phyloP scores from a whole-genome alignment of 306 rosid genomes.

The Quercus parvula region DNA sequence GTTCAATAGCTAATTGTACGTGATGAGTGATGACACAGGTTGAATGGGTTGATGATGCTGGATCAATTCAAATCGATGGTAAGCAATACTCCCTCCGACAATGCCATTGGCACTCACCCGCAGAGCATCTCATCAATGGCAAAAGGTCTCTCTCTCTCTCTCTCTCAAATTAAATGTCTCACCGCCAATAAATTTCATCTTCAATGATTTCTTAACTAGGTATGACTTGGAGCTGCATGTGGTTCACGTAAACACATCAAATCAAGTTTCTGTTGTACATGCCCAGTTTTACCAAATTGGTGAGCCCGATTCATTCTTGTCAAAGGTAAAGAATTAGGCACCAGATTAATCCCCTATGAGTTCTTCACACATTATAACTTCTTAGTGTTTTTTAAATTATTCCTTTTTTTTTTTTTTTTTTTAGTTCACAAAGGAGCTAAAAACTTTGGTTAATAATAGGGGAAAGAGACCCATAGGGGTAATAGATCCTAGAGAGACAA shows the following conservation, averaged over 20 bases:
- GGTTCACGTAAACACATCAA: constrained; percentile 45
- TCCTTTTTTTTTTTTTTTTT: background rate
- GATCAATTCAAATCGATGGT: constrained; percentile 49
- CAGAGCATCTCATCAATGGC: constrained; percentile 70
- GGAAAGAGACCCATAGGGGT: constrained; percentile 32
- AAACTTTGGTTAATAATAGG: constrained; percentile 17
- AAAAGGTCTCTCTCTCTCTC: constrained; percentile 33
- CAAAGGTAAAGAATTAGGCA: constrained; percentile 32
- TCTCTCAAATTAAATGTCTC: background rate
- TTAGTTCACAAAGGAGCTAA: constrained; percentile 42
- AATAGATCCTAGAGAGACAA: constrained; percentile 42
- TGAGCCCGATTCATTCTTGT: constrained; percentile 38
- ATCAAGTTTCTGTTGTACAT: constrained; percentile 43
- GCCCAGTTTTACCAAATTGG: constrained; percentile 45
- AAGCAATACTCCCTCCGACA: constrained; percentile 47
- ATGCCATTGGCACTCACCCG: constrained; percentile 76
- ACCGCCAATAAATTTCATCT: background rate
- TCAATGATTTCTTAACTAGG: constrained; percentile 21
- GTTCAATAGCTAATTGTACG: too few species aligned
- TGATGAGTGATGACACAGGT: constrained; percentile 22
- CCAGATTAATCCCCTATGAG: too few species aligned
- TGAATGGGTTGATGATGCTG: constrained; percentile 51
- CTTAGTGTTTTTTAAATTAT: background rate
- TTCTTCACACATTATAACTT: background rate
- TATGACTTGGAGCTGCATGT: constrained; percentile 67